Evolutionary conservation across 2,329 filamentous ascomycete genomes (phyloP).

Genomic region (Ophiostoma novo-ulmi): DNA sequence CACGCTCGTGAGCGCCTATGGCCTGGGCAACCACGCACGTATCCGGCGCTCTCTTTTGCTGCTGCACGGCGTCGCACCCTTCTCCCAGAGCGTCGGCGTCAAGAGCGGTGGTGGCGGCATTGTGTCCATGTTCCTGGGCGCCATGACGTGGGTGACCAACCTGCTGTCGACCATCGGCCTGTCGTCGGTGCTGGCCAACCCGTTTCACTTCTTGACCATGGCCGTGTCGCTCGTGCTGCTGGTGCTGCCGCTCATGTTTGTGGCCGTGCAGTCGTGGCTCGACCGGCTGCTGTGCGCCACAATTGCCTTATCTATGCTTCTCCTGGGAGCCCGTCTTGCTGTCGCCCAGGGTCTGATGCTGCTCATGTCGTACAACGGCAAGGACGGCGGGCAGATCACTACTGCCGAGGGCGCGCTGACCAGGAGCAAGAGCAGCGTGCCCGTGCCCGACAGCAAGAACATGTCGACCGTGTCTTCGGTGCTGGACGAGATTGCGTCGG

Average conservation of each 20-base stretch:
- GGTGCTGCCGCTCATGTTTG: constrained; percentile 73
- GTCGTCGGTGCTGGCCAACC: constrained; percentile 85
- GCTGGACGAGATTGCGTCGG: constrained; percentile 77
- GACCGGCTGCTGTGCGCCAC: constrained; percentile 75
- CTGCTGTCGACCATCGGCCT: constrained; percentile 38
- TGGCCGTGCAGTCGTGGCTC: constrained; percentile 73
- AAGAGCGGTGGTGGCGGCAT: constrained; percentile 10
- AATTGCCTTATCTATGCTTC: constrained; percentile 84
- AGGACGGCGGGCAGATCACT: constrained; percentile 10
- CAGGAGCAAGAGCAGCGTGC: background rate
- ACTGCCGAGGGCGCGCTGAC: background rate
- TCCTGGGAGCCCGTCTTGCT: constrained; percentile 75
- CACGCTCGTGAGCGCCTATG: constrained; percentile 80
- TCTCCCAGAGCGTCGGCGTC: background rate
- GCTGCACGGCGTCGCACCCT: constrained; percentile 21
- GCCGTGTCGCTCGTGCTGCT: constrained; percentile 72
- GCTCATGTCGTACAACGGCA: constrained; percentile 74
- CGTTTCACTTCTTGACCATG: constrained; percentile 88
- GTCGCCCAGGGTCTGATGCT: constrained; percentile 88
- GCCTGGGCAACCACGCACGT: constrained; percentile 82
- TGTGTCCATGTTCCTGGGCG: background rate
- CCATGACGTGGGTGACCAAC: constrained; percentile 60
- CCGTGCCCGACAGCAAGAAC: constrained; percentile 7
- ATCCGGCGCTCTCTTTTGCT: constrained; percentile 77
- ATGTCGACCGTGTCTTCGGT: constrained; percentile 56